phyloP scores from a whole-genome alignment of 2,329 filamentous ascomycete species.

The Cladophialophora immunda region DNA sequence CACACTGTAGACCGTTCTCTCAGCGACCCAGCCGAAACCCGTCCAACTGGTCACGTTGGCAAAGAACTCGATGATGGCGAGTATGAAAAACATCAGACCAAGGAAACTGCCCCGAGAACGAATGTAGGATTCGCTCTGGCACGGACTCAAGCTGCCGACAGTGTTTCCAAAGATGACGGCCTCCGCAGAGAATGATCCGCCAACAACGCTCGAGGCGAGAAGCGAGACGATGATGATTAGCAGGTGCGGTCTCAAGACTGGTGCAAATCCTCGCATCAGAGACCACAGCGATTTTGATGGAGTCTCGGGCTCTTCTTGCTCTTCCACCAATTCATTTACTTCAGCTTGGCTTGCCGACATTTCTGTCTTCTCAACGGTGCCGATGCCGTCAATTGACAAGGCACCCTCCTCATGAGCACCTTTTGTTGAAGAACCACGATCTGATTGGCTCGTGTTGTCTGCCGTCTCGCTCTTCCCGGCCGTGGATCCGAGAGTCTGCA shows the following conservation, averaged over 20 bases:
- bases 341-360: background rate
- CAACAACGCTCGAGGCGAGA: slow-evolving; percentile 62
- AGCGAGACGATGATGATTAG: slow-evolving; percentile 59
- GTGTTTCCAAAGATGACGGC: slow-evolving; percentile 69
- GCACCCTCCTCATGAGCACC: background rate
- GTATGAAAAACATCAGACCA: slow-evolving; percentile 67
- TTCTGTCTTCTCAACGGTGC: slow-evolving; percentile 30
- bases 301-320: slow-evolving; percentile 14
- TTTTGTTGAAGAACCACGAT: slow-evolving; percentile 18
- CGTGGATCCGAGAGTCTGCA: slow-evolving; percentile 48
- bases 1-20: slow-evolving; percentile 32
- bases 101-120: slow-evolving; percentile 61
- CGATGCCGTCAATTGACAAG: slow-evolving; percentile 4
- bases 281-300: slow-evolving; percentile 31
- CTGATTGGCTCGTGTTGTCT: slow-evolving; percentile 15
- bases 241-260: slow-evolving; percentile 55
- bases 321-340: slow-evolving; percentile 9
- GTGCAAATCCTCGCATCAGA: slow-evolving; percentile 46
- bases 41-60: slow-evolving; percentile 61
- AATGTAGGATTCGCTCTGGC: slow-evolving; percentile 59
- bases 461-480: slow-evolving; percentile 14
- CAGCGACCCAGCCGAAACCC: slow-evolving; percentile 33
- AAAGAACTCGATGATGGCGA: slow-evolving; percentile 67
- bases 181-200: slow-evolving; percentile 66
- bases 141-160: slow-evolving; percentile 64